Base-by-base conservation (phyloP, 2,329 filamentous ascomycete genomes). In the Venturia nashicola region DNA sequence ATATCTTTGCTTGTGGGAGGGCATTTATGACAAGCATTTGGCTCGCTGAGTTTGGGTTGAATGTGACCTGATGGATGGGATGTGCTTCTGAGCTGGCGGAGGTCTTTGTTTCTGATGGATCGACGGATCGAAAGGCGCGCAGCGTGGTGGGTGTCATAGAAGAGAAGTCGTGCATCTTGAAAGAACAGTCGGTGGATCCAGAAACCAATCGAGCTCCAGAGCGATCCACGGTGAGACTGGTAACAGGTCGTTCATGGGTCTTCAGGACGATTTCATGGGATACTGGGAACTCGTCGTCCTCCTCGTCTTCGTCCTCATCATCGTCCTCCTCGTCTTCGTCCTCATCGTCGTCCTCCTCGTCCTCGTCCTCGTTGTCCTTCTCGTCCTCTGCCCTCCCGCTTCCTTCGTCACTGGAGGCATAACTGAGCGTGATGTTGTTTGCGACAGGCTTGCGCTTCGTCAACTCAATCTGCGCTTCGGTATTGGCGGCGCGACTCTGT, bases 91-190 rank as follows among this genome's bases (percentile, higher is more conserved):
- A 83, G 64, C 81, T 85, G 5, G 87, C 82, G 18, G 85, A 82
- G 55, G 81, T 75, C 73, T 95, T 96, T 36, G 86, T 84, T 39
- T 59, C 60, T 61, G 86, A 84, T 0, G 94, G 93, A 72, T 99
- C 93, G 59, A 97, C 82, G 9, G 87, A 92, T 71, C 91, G 91
- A 81, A 99, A 99, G 0, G 94, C 91, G 69, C 93, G 89, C 61
- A 99, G 83, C 0, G 94, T 97, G 5, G 91, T 94, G 1, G 92
- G 91, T 0, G 93, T 97, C 88, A 99, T 95, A 59, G 92, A 90
- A 2, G 92, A 86, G 73, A 99, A 96, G 73, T 99, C 93, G 77
- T 97, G 91, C 20, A 99, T 81, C 72, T 97, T 97, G 70, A 97
- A 79, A 1, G 86, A 90, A 74, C 91, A 95, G 75, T 99, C 94